Evolutionary conservation across 306 rosid genomes (phyloP), one percentile per base, ranked within the genome.

Genomic region (Vachellia collinsii): DNA sequence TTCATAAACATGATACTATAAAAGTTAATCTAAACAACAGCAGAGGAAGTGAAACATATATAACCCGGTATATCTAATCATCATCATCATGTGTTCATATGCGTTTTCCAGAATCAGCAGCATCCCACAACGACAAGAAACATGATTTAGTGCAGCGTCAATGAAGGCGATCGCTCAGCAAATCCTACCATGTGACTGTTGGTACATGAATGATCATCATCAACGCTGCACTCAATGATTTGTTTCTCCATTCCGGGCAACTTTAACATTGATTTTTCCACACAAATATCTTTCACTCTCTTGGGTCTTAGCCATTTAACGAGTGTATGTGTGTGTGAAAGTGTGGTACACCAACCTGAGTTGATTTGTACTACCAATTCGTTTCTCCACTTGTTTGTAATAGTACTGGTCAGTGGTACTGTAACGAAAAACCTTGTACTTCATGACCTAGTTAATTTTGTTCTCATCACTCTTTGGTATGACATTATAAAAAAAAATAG

Each of bases 151-250:
- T 88, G 91, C 77, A 91, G 91, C 82, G 89, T 58, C 80, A 79
- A 88, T 51, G 89, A 87, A 14, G 13, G 73, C 36, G 19, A 47
- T 47, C 17, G 51, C 51, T 11, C 51, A 3, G 51, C 51, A 1
- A 47, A 47, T 47, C 16, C 51, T 1, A 4, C 17, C 17, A 12
- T 16, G 51, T 11, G 51, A 16, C 11, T 47, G 51, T 47, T 12
- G 13, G 9, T 8, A 41, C 47, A 42, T 1, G 46, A 8, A 4
- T 48, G 29, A 7, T 17, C 8, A 11, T 86, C 93, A 91, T 91
- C 97, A 93, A 93, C 91, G 97, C 97, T 89, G 93, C 97, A 93
- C 97, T 91, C 97, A 90, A 93, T 88, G 94, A 93, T n/a, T n/a
- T 80, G 92, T 77, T 86, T 91, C 88, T 86, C 74, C 79, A 48